Evolutionary conservation across 2,329 filamentous ascomycete genomes (phyloP).

Genomic region (Aspergillus japonicus): DNA sequence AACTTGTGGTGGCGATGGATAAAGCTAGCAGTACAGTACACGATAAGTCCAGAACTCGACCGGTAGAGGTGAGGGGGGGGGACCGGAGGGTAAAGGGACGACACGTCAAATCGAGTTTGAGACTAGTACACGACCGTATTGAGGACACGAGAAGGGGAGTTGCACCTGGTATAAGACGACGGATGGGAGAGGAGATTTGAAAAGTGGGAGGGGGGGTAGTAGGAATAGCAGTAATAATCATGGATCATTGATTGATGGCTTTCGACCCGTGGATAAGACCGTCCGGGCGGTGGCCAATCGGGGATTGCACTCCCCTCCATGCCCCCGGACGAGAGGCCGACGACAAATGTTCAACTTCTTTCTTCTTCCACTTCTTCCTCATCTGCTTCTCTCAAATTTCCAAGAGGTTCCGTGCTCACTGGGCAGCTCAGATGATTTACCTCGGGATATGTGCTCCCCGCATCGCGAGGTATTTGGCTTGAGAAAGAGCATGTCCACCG

Average conservation of each 20-base stretch:
- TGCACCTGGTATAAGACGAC: constrained; percentile 1
- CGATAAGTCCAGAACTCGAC: constrained; percentile 12
- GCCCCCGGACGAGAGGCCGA: constrained; percentile 34
- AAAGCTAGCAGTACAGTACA: constrained; percentile 4
- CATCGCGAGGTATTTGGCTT: background rate
- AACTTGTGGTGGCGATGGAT: constrained; percentile 24
- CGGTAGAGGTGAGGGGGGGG: background rate
- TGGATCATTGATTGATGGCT: background rate
- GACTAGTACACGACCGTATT: constrained; percentile 16
- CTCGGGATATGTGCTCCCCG: background rate
- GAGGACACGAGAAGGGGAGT: background rate
- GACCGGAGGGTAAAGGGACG: constrained; percentile 2
- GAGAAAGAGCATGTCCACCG: background rate
- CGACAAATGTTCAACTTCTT: background rate
- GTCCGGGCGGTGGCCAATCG: constrained; percentile 34
- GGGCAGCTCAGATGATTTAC: background rate
- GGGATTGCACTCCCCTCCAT: constrained; percentile 36
- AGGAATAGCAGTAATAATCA: background rate
- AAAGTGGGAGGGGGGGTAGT: background rate
- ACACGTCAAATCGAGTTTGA: constrained; percentile 6
- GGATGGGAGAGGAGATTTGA: background rate
- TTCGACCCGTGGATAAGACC: constrained; percentile 22
- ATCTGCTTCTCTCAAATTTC: background rate
- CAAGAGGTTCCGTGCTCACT: background rate
- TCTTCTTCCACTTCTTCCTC: background rate